Percentiles rank a stretch among this genome's conserved stretches.
Conservation (phyloP, 805 yeast genomes). For the Metschnikowia orientalis region DNA sequence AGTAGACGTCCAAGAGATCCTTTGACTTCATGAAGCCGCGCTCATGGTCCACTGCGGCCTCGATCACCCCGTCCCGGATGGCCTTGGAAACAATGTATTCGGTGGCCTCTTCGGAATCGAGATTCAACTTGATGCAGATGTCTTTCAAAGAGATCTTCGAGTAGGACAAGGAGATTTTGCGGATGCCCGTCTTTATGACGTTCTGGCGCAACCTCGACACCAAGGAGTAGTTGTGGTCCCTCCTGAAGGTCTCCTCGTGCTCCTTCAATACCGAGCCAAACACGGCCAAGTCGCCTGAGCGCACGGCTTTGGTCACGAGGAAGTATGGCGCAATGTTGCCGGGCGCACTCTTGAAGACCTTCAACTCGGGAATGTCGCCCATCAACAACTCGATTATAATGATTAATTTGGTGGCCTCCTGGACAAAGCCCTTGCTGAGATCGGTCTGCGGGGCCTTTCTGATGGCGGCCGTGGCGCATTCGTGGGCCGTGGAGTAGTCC, state of each 20-base stretch:
- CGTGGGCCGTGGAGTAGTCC: constrained; percentile 86
- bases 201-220: constrained; percentile 90
- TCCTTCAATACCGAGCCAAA: constrained; percentile 68
- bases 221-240: constrained; percentile 78
- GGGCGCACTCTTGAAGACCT: constrained; percentile 63
- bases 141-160: constrained; percentile 88
- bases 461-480: constrained; percentile 87
- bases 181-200: constrained; percentile 95
- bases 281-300: constrained; percentile 80
- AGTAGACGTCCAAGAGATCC: constrained; percentile 81
- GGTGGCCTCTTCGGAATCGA: constrained; percentile 92
- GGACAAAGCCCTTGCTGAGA: constrained; percentile 80
- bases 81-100: constrained; percentile 97
- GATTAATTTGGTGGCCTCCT: constrained; percentile 82
- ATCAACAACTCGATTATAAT: constrained; percentile 86
- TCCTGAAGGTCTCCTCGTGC: constrained; percentile 57
- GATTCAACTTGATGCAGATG: constrained; percentile 84
- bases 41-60: constrained; percentile 88
- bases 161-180: constrained; percentile 87
- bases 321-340: constrained; percentile 67
- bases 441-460: constrained; percentile 93
- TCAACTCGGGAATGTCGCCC: constrained; percentile 94
- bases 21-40: constrained; percentile 87
- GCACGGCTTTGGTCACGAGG: constrained; percentile 85
- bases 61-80: constrained; percentile 95